A percentile compares a stretch with the other conserved stretches of the same genome.
Conservation (phyloP, 1,139 yeast species). For the Hansenula sp. region DNA sequence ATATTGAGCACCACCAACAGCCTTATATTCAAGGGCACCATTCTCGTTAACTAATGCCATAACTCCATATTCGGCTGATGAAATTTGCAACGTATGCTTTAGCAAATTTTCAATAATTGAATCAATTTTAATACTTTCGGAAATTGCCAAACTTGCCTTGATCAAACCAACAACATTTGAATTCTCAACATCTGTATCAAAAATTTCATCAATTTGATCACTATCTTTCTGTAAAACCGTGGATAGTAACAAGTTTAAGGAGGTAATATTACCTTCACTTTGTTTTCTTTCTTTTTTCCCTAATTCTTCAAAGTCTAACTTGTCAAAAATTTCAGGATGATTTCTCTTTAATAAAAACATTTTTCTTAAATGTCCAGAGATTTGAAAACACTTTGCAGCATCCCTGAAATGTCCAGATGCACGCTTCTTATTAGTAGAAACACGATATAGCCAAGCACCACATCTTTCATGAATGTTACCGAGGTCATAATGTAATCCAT, state of each 20-base stretch:
- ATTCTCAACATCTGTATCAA: slow-evolving; percentile 7
- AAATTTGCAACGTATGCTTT: slow-evolving; percentile 37
- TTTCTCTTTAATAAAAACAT: slow-evolving; percentile 6
- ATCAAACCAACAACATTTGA: slow-evolving; percentile 21
- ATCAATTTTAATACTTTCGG: slow-evolving; percentile 41
- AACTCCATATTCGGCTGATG: slow-evolving; percentile 45
- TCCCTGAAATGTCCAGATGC: slow-evolving; percentile 12
- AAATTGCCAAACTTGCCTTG: slow-evolving; percentile 45
- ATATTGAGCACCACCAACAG: slow-evolving; percentile 40
- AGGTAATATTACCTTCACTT: slow-evolving; percentile 7
- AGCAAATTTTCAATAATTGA: slow-evolving; percentile 38
- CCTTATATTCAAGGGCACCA: slow-evolving; percentile 35
- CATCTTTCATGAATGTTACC: slow-evolving; percentile 43
- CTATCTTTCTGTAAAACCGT: slow-evolving; percentile 13
- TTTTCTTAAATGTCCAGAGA: slow-evolving; percentile 2
- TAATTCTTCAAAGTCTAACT: slow-evolving; percentile 7
- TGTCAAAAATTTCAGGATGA: slow-evolving; percentile 13
- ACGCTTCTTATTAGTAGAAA: slow-evolving; percentile 22
- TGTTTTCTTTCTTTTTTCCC: slow-evolving; percentile 1
- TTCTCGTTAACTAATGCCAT: slow-evolving; percentile 35
- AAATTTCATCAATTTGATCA: slow-evolving; percentile 7
- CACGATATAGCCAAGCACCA: slow-evolving; percentile 40
- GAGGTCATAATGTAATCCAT: slow-evolving; percentile 35
- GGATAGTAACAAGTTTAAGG: slow-evolving; percentile 13
- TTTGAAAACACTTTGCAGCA: slow-evolving; percentile 8